These are phyloP conservation scores for Beauveria australis DNA, from an alignment of 2,329 filamentous ascomycete genomes.

Conservation along the genomic window DNA sequence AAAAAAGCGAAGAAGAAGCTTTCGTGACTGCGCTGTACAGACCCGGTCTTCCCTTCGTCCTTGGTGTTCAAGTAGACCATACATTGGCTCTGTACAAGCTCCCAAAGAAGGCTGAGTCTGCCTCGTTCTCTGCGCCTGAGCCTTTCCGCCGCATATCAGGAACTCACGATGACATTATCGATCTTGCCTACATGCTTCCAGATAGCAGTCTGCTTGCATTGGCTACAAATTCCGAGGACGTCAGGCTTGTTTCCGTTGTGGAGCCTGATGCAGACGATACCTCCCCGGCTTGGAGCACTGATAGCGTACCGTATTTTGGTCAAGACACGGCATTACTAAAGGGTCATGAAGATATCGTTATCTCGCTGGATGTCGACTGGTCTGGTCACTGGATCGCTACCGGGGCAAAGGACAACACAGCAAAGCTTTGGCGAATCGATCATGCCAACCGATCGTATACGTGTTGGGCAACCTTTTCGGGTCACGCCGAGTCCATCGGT, in stretches of 20 bases:
- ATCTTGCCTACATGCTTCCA: slow-evolving; percentile 76
- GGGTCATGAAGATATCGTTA: slow-evolving; percentile 92
- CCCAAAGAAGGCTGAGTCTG: slow-evolving; percentile 31
- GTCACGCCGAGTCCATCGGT: slow-evolving; percentile 88
- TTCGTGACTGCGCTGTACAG: slow-evolving; percentile 67
- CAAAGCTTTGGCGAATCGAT: slow-evolving; percentile 83
- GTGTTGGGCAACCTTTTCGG: slow-evolving; percentile 77
- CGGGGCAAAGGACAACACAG: slow-evolving; percentile 93
- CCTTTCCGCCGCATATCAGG: slow-evolving; percentile 78
- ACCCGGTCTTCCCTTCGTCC: slow-evolving; percentile 56
- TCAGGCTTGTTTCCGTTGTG: slow-evolving; percentile 72
- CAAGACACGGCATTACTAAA: slow-evolving; percentile 79
- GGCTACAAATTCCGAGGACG: slow-evolving; percentile 90
- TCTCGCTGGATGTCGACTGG: slow-evolving; percentile 91
- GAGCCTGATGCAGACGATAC: slow-evolving; percentile 23
- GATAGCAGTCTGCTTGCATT: slow-evolving; percentile 78
- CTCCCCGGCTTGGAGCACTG: slow-evolving; percentile 16
- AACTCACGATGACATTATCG: slow-evolving; percentile 96
- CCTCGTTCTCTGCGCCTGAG: slow-evolving; percentile 31
- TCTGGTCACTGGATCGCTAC: slow-evolving; percentile 95
- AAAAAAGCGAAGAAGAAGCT: slow-evolving; percentile 51
- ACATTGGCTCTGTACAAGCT: slow-evolving; percentile 66
- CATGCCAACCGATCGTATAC: slow-evolving; percentile 62
- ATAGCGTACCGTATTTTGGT: slow-evolving; percentile 61
- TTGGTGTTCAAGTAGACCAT: slow-evolving; percentile 84